Base-by-base conservation (phyloP, 164 flowering plant genomes). In the Dillenia turbinata region DNA sequence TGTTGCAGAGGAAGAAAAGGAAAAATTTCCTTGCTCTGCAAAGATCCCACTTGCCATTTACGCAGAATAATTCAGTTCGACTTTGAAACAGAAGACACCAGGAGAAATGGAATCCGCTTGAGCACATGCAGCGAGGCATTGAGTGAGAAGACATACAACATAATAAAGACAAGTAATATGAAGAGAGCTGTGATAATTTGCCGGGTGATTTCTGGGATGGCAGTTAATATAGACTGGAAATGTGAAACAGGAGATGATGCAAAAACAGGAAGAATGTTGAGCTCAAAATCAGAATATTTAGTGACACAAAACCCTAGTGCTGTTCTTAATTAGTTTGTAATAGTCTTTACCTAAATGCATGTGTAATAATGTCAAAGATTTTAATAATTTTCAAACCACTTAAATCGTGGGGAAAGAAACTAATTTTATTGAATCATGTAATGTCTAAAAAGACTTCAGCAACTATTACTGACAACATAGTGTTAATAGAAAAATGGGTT, bases 251-350 rank as follows among this genome's bases (percentile, higher is more conserved):
- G 55, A 40, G 69, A 54, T 57, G 83, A 77, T 56, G 78, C 89
- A 19, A 52, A 72, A 16, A 54, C 60, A 10, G 44, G 60, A n/a
- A 57, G 49, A 24, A 67, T 60, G 14, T 45, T 53, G 24, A 14
- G 54, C 24, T 64, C 68, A 48, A 68, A 67, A 49, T 51, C 47
- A 24, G 76, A 64, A 26, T 47, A 70, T 49, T 56, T 78, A 71
- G 63, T 70, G 61, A 69, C 75, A 5, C 62, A 48, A 45, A 77
- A 76, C 57, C 75, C 80, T 12, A 47, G 58, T 67, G 87, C 85
- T 58, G 65, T 81, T 12, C 81, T 83, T 52, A 85, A 83, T 44
- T 81, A 85, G 62, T 79, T 83, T 73, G 83, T 78, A 15, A 63
- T 81, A 67, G 73, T 81, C 24, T 78, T 70, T 59, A 54, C 61